A percentile compares a stretch with the other conserved stretches of the same genome.
Conservation (phyloP, 345 rosid genomes). For the Dipteronia dyeriana region DNA sequence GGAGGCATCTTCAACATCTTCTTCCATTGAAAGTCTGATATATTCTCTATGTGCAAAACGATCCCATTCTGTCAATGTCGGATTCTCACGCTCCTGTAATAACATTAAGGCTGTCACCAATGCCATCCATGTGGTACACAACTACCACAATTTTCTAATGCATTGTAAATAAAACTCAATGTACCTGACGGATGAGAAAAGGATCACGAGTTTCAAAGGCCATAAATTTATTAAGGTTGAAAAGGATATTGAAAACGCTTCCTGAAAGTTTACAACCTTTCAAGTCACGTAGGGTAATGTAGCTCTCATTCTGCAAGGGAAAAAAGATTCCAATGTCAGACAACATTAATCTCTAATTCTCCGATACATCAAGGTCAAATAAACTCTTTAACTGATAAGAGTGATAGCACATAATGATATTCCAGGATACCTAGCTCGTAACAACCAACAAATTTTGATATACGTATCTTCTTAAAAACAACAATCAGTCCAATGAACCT, state of each 20-base stretch:
- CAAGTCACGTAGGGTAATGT: constrained; percentile 62
- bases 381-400: constrained; percentile 16
- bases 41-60: constrained; percentile 98
- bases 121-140: neutral
- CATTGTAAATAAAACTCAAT: neutral
- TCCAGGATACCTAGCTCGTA: constrained; percentile 6
- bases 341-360: neutral
- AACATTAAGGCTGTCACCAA: constrained; percentile 19
- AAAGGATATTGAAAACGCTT: constrained; percentile 86
- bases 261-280: constrained; percentile 92
- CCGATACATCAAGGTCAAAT: neutral
- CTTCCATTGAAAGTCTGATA: constrained; percentile 98
- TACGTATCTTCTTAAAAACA: neutral
- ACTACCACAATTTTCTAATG: constrained; percentile 13
- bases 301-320: constrained; percentile 68
- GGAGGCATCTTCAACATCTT: constrained; percentile 96
- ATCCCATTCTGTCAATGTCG: constrained; percentile 97
- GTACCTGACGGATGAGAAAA: constrained; percentile 96
- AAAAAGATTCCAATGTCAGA: constrained; percentile 21
- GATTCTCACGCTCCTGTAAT: constrained; percentile 90
- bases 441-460: neutral
- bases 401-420: neutral
- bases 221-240: constrained; percentile 94
- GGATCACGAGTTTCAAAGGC: constrained; percentile 98
- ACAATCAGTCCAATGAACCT: neutral